Evolutionary conservation across 805 yeast species (phyloP).

Genomic region (Metschnikowia dekortorum): DNA sequence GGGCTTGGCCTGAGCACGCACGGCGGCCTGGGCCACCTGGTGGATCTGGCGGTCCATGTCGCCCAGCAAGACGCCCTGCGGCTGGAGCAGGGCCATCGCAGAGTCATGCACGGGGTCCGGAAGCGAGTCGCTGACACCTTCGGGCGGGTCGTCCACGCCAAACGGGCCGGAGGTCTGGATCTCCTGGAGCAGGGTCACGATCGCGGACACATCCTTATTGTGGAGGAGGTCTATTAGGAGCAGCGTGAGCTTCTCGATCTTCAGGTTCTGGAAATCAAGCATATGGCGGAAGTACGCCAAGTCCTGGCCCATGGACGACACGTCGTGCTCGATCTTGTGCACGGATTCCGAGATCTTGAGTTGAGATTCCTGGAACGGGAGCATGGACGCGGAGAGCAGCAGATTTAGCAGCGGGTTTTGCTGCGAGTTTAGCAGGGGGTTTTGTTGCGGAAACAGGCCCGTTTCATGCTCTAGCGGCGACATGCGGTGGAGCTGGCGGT

Average conservation of each 20-base stretch:
- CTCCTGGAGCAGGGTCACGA: slow-evolving; percentile 27
- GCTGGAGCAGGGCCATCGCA: slow-evolving; percentile 5
- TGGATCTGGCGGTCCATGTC: slow-evolving; percentile 42
- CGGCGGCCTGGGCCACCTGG: slow-evolving; percentile 38
- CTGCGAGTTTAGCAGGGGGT: background rate
- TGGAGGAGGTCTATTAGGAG: slow-evolving; percentile 31
- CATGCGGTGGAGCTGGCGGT: slow-evolving; percentile 9
- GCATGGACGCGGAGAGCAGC: background rate
- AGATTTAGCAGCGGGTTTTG: background rate
- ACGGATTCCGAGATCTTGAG: slow-evolving; percentile 13
- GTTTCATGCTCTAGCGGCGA: slow-evolving; percentile 8
- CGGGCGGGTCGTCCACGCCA: slow-evolving; percentile 13
- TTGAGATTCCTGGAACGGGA: slow-evolving; percentile 12
- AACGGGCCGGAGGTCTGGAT: slow-evolving; percentile 21
- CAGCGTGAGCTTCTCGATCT: slow-evolving; percentile 35
- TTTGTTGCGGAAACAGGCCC: background rate
- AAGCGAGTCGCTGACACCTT: slow-evolving; percentile 14
- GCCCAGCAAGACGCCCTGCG: slow-evolving; percentile 21
- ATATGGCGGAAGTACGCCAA: slow-evolving; percentile 33
- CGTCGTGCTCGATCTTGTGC: slow-evolving; percentile 25
- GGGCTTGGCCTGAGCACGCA: slow-evolving; percentile 24
- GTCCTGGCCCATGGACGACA: slow-evolving; percentile 26
- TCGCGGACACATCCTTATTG: slow-evolving; percentile 22
- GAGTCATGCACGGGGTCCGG: slow-evolving; percentile 12
- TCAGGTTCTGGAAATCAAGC: slow-evolving; percentile 34